Evolutionary conservation across 306 rosid genomes (phyloP), one percentile per base, ranked within the genome.

Genomic region (Castanopsis chinensis): DNA sequence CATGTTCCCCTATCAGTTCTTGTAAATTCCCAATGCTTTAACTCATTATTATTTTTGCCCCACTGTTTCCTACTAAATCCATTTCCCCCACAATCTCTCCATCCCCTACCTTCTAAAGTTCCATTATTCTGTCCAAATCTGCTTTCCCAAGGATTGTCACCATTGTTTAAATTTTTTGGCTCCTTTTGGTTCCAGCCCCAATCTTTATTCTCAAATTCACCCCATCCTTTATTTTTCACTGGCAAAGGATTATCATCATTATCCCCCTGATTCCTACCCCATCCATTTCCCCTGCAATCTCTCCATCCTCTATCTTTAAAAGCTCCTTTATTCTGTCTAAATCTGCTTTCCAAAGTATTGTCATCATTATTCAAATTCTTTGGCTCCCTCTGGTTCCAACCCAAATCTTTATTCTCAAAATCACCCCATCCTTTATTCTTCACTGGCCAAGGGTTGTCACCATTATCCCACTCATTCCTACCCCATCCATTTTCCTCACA

Each of bases 1-100:
- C 81, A 7, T 12, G 85, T 32, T 78, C 74, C 83, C 86, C 80
- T 71, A 75, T 69, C 13, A 28, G 64, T 74, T 78, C 79, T 73
- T 83, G 85, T 76, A 68, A 58, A 76, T n/a, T 86, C 91, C 19
- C 41, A 76, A 73, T 76, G 76, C 19, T 78, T 85, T 53, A 87
- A 78, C 87, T 74, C 75, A 77, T 76, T 65, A 49, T 52, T 72
- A 55, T 56, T 41, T 51, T 75, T 88, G 52, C 53, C 82, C 69
- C 78, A 71, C 68, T 76, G 88, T 81, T 86, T 88, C 92, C 83
- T 73, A 35, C 76, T 71, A 78, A 85, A 28, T 21, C 69, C 69
- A 76, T 85, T 80, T 60, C 69, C 71, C 11, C 69, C 78, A 45
- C n/a, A 37, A 73, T 81, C 80, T 74, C 69, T 70, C 91, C 85